A percentile compares a stretch with the other conserved stretches of the same genome.
Conservation (phyloP, 2,329 filamentous ascomycete genomes). For the Leptographium galeiforme region DNA sequence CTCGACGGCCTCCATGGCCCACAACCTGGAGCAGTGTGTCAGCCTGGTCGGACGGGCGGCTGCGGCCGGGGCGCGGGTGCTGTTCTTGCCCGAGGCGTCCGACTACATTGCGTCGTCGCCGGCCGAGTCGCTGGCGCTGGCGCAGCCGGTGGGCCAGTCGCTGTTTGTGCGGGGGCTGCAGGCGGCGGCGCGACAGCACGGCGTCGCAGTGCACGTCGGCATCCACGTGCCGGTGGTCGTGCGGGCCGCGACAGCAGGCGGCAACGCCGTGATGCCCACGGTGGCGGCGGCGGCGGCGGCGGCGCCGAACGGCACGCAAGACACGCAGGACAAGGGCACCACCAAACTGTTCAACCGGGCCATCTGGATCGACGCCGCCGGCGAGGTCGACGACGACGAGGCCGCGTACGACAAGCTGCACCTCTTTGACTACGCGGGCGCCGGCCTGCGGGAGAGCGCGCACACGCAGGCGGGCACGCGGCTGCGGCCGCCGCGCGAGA, state of each 20-base stretch:
- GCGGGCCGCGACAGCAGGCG: constrained; percentile 14
- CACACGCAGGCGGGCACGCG: constrained; percentile 16
- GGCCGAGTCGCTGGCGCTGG: constrained; percentile 57
- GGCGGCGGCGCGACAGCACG: constrained; percentile 47
- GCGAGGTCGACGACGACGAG: constrained; percentile 20
- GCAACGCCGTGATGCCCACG: constrained; percentile 12
- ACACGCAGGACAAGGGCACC: neutral
- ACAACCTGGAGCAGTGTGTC: constrained; percentile 71
- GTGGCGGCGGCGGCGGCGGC: constrained; percentile 23
- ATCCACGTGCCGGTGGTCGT: constrained; percentile 59
- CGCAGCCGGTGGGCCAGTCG: constrained; percentile 48
- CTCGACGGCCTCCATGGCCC: constrained; percentile 62
- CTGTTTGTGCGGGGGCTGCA: constrained; percentile 67
- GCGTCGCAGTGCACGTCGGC: constrained; percentile 69
- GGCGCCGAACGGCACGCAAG: neutral
- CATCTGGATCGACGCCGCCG: constrained; percentile 34
- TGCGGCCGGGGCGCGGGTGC: constrained; percentile 62
- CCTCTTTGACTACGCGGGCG: constrained; percentile 59
- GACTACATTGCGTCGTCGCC: constrained; percentile 71
- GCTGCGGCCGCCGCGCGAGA: constrained; percentile 52
- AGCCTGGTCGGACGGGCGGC: constrained; percentile 59
- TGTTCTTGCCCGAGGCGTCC: constrained; percentile 85
- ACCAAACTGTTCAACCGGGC: constrained; percentile 37
- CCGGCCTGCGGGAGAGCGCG: constrained; percentile 27
- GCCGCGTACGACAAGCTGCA: constrained; percentile 74